Evolutionary conservation across 306 rosid species (phyloP).

Genomic region (Macrotyloma uniflorum): DNA sequence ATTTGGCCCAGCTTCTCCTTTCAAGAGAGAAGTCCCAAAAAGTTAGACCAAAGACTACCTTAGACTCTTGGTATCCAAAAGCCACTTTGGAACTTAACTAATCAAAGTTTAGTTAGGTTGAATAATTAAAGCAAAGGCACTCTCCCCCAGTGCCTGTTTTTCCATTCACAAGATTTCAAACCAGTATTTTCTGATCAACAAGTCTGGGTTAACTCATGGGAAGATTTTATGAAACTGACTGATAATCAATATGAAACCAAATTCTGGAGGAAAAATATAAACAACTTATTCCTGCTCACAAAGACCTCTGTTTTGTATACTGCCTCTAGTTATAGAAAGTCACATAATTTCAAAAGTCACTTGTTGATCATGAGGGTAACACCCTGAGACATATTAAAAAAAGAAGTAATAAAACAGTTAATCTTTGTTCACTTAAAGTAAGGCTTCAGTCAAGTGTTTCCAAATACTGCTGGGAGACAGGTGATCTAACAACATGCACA

Average conservation of each 20-base stretch:
- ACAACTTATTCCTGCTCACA: constrained; percentile 2
- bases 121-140: not conserved
- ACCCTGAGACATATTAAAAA: not conserved
- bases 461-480: not conserved
- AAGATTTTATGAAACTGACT: not conserved
- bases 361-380: not conserved
- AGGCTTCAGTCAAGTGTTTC: constrained; percentile 15
- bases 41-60: not conserved
- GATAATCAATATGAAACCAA: not conserved
- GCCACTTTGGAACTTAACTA: not conserved
- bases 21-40: not conserved
- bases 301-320: constrained; percentile 3
- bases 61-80: not conserved
- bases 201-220: not conserved
- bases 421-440: constrained; percentile 18
- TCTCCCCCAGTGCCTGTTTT: not conserved
- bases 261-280: not conserved
- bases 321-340: not conserved
- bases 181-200: not conserved
- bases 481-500: constrained; percentile 6
- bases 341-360: not conserved
- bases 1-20: not conserved
- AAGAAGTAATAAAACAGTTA: not conserved
- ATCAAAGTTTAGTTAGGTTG: not conserved
- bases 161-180: constrained; percentile 12